These are phyloP conservation scores for Alternaria sp. DNA, from an alignment of 2,329 filamentous ascomycete species.

Conservation along the genomic window DNA sequence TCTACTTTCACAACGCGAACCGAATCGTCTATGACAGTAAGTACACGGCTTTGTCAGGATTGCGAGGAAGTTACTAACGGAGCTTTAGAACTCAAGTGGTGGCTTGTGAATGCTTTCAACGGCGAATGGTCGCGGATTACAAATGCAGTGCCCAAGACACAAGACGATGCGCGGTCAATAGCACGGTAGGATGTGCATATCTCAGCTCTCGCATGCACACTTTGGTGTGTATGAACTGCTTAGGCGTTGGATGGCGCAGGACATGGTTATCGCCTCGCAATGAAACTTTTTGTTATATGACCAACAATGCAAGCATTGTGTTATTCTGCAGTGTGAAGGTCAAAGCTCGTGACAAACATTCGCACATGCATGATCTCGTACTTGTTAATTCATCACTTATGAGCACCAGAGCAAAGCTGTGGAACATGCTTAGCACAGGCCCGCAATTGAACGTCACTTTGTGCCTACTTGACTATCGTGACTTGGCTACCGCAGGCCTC, in stretches of 20 bases:
- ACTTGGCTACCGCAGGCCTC: not conserved
- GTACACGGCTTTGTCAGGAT: slow-evolving; percentile 48
- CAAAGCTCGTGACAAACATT: not conserved
- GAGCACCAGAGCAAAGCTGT: not conserved
- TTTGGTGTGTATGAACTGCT: not conserved
- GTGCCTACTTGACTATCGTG: not conserved
- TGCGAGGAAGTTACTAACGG: slow-evolving; percentile 6
- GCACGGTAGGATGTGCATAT: slow-evolving; percentile 15
- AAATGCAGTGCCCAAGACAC: slow-evolving; percentile 58
- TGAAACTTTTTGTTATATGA: not conserved
- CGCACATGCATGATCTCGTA: not conserved
- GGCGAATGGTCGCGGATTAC: slow-evolving; percentile 82
- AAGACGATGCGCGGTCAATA: slow-evolving; percentile 31
- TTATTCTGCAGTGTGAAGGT: not conserved
- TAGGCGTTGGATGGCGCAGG: not conserved
- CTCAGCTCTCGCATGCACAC: not conserved
- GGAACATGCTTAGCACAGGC: not conserved
- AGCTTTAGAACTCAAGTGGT: slow-evolving; percentile 75
- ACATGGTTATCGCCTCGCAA: not conserved
- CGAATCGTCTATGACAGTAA: slow-evolving; percentile 90
- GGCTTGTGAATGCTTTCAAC: slow-evolving; percentile 97
- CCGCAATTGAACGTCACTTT: not conserved
- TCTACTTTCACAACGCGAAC: slow-evolving; percentile 94
- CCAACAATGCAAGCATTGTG: not conserved
- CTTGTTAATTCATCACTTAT: slow-evolving; percentile 1